Conservation (phyloP, 73 alveolate genomes). For the Paramecium sexaurelia region DNA sequence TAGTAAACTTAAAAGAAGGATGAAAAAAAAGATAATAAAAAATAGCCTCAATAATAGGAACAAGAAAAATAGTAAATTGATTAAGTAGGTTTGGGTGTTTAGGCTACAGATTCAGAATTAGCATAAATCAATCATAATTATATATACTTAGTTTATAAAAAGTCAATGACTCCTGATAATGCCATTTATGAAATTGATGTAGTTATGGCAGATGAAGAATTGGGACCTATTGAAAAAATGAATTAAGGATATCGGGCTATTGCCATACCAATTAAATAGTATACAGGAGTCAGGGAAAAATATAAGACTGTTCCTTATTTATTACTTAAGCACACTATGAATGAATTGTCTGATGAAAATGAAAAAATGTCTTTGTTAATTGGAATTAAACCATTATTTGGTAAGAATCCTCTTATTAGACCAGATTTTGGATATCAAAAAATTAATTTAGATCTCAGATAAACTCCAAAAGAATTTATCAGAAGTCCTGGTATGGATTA, state of each 20-base stretch:
- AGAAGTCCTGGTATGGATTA: conserved; percentile 93
- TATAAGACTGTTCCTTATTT: conserved; percentile 78
- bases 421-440: conserved; percentile 92
- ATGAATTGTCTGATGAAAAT: conserved; percentile 88
- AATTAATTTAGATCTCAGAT: conserved; percentile 81
- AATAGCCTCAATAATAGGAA: conserved; percentile 75
- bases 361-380: conserved; percentile 87
- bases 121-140: conserved; percentile 81
- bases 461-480: conserved; percentile 81
- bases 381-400: conserved; percentile 91
- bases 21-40: conserved; percentile 81
- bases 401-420: conserved; percentile 91
- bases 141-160: conserved; percentile 75
- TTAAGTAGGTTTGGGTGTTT: conserved; percentile 61
- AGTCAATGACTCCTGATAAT: conserved; percentile 75
- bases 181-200: conserved; percentile 81
- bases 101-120: conserved; percentile 84
- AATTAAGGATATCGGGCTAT: conserved; percentile 77
- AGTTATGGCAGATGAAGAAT: conserved; percentile 92
- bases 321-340: conserved; percentile 77
- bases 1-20: conserved; percentile 68
- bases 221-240: conserved; percentile 86
- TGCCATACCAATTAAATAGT: conserved; percentile 86
- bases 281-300: conserved; percentile 83
- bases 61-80: conserved; percentile 71